Conservation (phyloP, 306 rosid species). For the Citrullus mucosospermus region DNA sequence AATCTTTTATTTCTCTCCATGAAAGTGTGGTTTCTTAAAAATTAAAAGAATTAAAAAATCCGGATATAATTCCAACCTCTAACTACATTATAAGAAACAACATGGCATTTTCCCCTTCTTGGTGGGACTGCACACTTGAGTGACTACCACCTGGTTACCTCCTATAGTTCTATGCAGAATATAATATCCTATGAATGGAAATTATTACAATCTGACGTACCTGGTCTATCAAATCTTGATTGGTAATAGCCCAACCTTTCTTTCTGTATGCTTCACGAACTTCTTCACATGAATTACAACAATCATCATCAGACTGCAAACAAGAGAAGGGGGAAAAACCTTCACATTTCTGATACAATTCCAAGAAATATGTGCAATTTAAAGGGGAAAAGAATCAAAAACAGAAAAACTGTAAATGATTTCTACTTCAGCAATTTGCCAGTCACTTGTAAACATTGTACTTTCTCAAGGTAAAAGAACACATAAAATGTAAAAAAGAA, state of each 20-base stretch:
- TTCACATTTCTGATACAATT: not conserved
- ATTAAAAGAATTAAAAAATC: not conserved
- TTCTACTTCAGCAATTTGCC: not conserved
- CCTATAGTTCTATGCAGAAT: constrained; percentile 4
- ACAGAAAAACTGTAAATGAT: not conserved
- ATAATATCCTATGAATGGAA: not conserved
- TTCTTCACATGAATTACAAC: constrained; percentile 89
- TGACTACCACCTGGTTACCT: not conserved
- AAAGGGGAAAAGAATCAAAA: not conserved
- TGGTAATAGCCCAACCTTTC: constrained; percentile 79
- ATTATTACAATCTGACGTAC: constrained; percentile 15
- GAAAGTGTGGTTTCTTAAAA: not conserved
- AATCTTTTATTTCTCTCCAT: not conserved
- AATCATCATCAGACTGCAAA: constrained; percentile 72
- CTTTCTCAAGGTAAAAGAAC: not conserved
- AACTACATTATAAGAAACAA: not conserved
- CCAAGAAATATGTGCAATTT: not conserved
- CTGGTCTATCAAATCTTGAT: constrained; percentile 83
- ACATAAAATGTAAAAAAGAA: not conserved
- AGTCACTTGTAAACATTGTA: not conserved
- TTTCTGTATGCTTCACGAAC: constrained; percentile 83
- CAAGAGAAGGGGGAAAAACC: constrained; percentile 7
- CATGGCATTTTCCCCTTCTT: not conserved
- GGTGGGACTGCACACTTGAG: not conserved
- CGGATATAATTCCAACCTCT: not conserved